Evolutionary conservation across 805 yeast species (phyloP).

Genomic region (Saccharomycopsis amapae): DNA sequence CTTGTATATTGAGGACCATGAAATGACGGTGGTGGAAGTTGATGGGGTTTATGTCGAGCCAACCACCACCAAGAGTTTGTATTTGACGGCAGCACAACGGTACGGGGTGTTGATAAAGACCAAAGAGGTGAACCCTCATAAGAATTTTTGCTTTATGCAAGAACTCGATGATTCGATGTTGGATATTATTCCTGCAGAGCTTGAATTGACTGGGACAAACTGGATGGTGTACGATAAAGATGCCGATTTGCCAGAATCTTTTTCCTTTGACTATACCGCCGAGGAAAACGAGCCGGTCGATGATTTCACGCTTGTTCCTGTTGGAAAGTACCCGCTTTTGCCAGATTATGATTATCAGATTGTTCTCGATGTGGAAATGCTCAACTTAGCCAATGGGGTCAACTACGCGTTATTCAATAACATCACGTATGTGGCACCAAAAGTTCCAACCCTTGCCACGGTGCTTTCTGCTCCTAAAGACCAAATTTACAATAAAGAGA

Average conservation of each 20-base stretch:
- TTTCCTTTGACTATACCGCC: slow-evolving; percentile 23
- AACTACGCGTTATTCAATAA: slow-evolving; percentile 73
- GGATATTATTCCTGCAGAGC: slow-evolving; percentile 56
- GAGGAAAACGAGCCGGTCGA: slow-evolving; percentile 32
- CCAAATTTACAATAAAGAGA: slow-evolving; percentile 44
- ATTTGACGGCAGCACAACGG: slow-evolving; percentile 77
- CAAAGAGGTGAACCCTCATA: slow-evolving; percentile 32
- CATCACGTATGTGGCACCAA: slow-evolving; percentile 56
- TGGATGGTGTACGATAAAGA: slow-evolving; percentile 43
- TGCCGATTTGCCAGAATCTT: slow-evolving; percentile 27
- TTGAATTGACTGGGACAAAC: slow-evolving; percentile 48
- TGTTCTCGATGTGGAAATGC: slow-evolving; percentile 55
- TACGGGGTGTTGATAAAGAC: slow-evolving; percentile 62
- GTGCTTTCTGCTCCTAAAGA: slow-evolving; percentile 54
- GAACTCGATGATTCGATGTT: slow-evolving; percentile 59
- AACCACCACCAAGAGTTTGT: slow-evolving; percentile 44
- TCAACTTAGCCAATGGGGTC: slow-evolving; percentile 64
- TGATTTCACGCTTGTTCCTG: slow-evolving; percentile 41
- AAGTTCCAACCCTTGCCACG: slow-evolving; percentile 62
- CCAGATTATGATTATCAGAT: slow-evolving; percentile 58
- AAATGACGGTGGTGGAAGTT: slow-evolving; percentile 62
- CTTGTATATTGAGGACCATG: slow-evolving; percentile 61
- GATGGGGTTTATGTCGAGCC: slow-evolving; percentile 69
- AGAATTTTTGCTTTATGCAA: slow-evolving; percentile 56
- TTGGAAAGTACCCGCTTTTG: slow-evolving; percentile 33